Evolutionary conservation across 225 moss, liverwort and hornwort genomes (phyloP), one percentile per base, ranked within the genome.

Genomic region (Climacium dendroides): DNA sequence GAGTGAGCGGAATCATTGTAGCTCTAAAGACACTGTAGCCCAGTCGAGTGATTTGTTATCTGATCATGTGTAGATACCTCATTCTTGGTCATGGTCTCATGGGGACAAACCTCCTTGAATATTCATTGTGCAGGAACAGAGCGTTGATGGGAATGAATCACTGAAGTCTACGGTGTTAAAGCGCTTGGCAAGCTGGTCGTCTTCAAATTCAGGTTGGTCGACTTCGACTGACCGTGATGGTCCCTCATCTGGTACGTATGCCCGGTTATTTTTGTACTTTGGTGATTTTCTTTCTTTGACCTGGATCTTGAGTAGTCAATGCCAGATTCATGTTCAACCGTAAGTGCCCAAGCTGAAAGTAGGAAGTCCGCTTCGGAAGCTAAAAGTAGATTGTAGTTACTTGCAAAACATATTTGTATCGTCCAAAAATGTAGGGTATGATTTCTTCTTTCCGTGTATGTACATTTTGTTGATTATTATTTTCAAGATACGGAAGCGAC

Each of bases 161-260:
- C 87, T 60, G 84, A 91, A 89, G 78, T 74, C 67, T 15, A 65
- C 39, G 62, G 87, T 87, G 24, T 76, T 90, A 50, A 45, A 71
- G 52, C 85, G 85, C 73, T 83, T 91, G 88, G 87, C 82, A 52
- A 91, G 88, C 87, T 90, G 86, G 84, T 91, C 91, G 23, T 88
- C 91, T 82, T 86, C 91, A 85, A 90, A 48, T 77, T 93, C 93
- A 54, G 84, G 88, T 79, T 90, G 87, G 87, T 67, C 88, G 71
- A 59, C 70, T 41, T 52, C 88, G 61, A 71, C 84, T 84, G 91
- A 87, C 34, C 80, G 73, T 59, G 91, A 91, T 15, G 69, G 75
- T 69, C 50, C 67, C 61, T 86, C 91, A 76, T 89, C 80, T 75
- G 91, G 91, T 91, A 87, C 70, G 90, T 63, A 59, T 59, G 69